Evolutionary conservation across 495 filamentous ascomycete genomes (phyloP), one percentile per base, ranked within the genome.

Genomic region (Darksidea phi): DNA sequence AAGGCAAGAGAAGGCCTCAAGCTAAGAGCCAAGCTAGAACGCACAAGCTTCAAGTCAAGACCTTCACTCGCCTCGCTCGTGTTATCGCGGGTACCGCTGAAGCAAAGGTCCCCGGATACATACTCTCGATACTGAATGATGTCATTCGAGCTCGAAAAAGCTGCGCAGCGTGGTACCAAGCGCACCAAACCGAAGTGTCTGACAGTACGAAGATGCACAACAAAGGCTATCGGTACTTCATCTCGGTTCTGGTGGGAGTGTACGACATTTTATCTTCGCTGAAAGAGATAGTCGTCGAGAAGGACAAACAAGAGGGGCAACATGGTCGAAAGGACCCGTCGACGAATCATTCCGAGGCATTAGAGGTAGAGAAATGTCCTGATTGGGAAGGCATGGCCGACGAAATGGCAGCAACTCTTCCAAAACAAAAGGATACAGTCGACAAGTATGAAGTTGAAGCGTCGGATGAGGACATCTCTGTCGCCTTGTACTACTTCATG

Each of bases 401-500:
- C n/a, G n/a, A n/a, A n/a, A n/a, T n/a, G n/a, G n/a, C n/a, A n/a
- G n/a, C n/a, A n/a, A n/a, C n/a, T n/a, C n/a, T n/a, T n/a, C n/a
- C n/a, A n/a, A n/a, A n/a, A n/a, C n/a, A n/a, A 43, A 7, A 21
- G 11, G 52, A 6, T n/a, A 46, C 42, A 55, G 21, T n/a, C 6
- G 21, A 42, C 52, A 36, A 34, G 6, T 57, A 57, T 25, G 13
- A 23, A 12, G 12, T 57, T 3, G 41, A 47, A 17, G 12, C 54
- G 7, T 49, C 28, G 1, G 17, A 2, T 1, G 43, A 48, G 20
- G 55, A 58, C 20, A 41, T 25, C 1, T 49, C 43, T 1, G 38
- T 58, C 45, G 43, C 55, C n/a, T 5, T 58, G n/a, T 58, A 5
- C 18, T 58, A 43, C 24, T 42, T 58, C 10, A 1, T 58, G 2